These are phyloP conservation scores for Backusella liffmaniae DNA, from an alignment of 192 early-diverging fungal species.

Conservation along the genomic window DNA sequence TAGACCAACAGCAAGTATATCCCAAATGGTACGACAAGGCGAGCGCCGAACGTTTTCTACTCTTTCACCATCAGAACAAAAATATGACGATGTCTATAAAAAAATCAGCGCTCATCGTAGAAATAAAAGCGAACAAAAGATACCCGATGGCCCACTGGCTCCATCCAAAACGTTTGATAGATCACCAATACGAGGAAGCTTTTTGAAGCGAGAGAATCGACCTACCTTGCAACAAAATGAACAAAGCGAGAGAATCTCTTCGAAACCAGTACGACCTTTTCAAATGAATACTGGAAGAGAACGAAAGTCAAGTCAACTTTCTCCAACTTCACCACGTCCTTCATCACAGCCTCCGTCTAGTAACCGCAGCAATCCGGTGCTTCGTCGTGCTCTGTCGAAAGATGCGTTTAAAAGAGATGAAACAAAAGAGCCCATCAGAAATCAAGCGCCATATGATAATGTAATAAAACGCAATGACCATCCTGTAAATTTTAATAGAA, in stretches of 20 bases:
- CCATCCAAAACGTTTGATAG: neutral
- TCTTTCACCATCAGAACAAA: constrained; percentile 32
- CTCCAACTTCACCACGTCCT: neutral
- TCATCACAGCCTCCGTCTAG: neutral
- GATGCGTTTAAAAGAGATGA: constrained; percentile 14
- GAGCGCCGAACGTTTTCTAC: constrained; percentile 32
- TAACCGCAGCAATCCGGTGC: neutral
- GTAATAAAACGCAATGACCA: neutral
- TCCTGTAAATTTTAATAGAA: constrained; percentile 6
- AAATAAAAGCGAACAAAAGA: constrained; percentile 1
- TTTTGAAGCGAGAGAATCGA: neutral
- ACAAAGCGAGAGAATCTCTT: neutral
- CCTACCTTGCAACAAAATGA: neutral
- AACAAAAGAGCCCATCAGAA: neutral
- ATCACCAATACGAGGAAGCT: neutral
- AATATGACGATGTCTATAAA: constrained; percentile 40
- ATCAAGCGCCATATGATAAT: neutral
- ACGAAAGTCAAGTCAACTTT: neutral
- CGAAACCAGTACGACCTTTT: neutral
- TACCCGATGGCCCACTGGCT: neutral
- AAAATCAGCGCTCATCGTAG: constrained; percentile 8
- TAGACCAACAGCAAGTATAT: constrained; percentile 21
- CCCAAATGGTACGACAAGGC: constrained; percentile 30
- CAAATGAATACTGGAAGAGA: neutral
- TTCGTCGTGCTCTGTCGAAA: neutral